phyloP scores from a whole-genome alignment of 2,329 filamentous ascomycete genomes.

The Diaporthe aspalathi region DNA sequence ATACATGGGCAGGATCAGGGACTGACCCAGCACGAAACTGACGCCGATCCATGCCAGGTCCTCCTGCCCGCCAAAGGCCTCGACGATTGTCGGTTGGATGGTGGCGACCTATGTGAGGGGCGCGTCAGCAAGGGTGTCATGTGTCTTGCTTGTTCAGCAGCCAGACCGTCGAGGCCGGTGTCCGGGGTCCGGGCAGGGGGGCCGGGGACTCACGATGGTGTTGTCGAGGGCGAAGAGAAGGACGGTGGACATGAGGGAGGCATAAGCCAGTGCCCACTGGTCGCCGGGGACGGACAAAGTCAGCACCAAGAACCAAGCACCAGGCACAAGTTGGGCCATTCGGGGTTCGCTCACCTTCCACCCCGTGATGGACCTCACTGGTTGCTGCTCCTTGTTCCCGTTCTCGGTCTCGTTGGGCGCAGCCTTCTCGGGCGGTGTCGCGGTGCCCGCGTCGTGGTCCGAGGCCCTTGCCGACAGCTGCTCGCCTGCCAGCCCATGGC shows the following conservation, averaged over 20 bases:
- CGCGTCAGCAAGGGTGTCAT: too few relatives aligned
- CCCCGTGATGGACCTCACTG: not conserved
- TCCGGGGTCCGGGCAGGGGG: accelerated
- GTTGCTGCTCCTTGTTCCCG: not conserved
- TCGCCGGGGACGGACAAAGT: not conserved
- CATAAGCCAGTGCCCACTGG: constrained; percentile 27
- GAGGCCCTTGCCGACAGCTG: too few relatives aligned
- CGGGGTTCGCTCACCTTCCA: not conserved
- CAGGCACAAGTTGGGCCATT: too few relatives aligned
- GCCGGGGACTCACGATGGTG: constrained; percentile 5
- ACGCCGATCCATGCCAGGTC: constrained; percentile 31
- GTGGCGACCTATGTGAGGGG: constrained; percentile 4
- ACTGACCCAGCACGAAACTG: constrained; percentile 23
- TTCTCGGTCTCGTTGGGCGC: too few relatives aligned
- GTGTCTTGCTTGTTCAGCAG: too few relatives aligned
- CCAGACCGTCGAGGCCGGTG: not conserved
- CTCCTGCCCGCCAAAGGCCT: not conserved
- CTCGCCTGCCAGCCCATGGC: too few relatives aligned
- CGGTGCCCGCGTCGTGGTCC: too few relatives aligned
- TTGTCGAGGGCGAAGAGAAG: constrained; percentile 33
- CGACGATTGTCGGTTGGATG: constrained; percentile 26
- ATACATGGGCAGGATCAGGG: not conserved
- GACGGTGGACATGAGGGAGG: constrained; percentile 11
- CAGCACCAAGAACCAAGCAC: not conserved
- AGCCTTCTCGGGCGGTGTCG: too few relatives aligned